Evolutionary conservation across 768 basidiomycete species (phyloP).

Genomic region (Ephemerocybe angulata): DNA sequence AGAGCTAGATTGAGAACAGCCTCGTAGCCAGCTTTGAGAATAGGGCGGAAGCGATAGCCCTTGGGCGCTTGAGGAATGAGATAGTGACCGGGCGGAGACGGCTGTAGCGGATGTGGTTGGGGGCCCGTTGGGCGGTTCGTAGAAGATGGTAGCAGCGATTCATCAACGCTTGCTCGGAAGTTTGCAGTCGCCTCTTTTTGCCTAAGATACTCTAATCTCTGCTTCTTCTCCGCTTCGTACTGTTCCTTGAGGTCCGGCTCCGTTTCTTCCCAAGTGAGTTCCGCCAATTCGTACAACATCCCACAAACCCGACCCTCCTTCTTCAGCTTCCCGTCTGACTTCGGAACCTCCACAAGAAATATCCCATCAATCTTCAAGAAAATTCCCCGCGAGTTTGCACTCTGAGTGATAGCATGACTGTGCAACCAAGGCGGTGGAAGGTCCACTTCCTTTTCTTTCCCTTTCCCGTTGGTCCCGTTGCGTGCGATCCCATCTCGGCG

Average conservation of each 20-base stretch:
- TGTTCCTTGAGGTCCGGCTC: constrained; percentile 2
- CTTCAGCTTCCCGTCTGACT: constrained; percentile 36
- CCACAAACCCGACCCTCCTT: constrained; percentile 70
- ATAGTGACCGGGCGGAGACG: constrained; percentile 17
- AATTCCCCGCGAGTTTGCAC: constrained; percentile 58
- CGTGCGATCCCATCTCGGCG: background rate
- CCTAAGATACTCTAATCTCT: background rate
- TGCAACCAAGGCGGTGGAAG: background rate
- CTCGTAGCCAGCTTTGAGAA: constrained; percentile 60
- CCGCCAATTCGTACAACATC: constrained; percentile 74
- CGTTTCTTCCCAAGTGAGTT: constrained; percentile 61
- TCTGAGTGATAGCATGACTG: constrained; percentile 32
- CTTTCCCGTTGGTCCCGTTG: background rate
- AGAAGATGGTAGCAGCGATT: constrained; percentile 3
- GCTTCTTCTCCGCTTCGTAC: constrained; percentile 10
- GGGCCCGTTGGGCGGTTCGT: background rate
- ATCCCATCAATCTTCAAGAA: constrained; percentile 71
- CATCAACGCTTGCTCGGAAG: constrained; percentile 7
- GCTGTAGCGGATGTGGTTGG: background rate
- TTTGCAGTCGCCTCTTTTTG: background rate
- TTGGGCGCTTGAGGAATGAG: constrained; percentile 60
- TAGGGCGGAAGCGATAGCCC: constrained; percentile 67
- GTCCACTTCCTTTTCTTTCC: background rate
- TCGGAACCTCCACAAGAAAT: constrained; percentile 54
- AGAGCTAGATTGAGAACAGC: constrained; percentile 64